Base-by-base conservation (phyloP, 129 eudicot genomes). In the Calendula officinalis region DNA sequence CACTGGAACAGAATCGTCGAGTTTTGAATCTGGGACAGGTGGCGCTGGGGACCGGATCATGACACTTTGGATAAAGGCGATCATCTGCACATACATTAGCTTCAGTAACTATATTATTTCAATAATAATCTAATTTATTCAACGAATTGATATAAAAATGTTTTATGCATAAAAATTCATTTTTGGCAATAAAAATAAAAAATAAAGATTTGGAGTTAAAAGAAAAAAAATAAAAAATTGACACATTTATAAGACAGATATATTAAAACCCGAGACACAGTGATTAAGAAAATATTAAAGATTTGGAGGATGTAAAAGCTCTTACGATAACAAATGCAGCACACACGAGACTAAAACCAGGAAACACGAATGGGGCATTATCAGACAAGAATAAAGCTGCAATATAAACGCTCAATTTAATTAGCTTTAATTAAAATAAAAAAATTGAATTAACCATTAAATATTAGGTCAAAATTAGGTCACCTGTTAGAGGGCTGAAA, bases 381-480 rank as follows among this genome's bases (percentile, higher is more conserved):
- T 86, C 89, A 16, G 95, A 90, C 10, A 90, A 72, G 75, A 90
- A 90, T 44, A 90, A 66, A 66, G 95, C 97, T 90, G 88, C 14
- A 2, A 3, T 9, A 12, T 42, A 40, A 37, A 43, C 42, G 8
- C 11, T 41, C 5, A 36, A 68, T 30, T 36, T 46, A 55, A 47
- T 50, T 56, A 64, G 59, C 47, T 72, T 63, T 6, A 8, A 54
- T 42, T 34, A 62, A 60, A n/a, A n/a, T n/a, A n/a, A n/a, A n/a
- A n/a, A n/a, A n/a, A n/a, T n/a, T n/a, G n/a, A n/a, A n/a, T n/a
- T n/a, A n/a, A n/a, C n/a, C n/a, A n/a, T n/a, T 22, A 2, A 22
- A 22, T 0, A 22, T 0, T 22, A 22, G 30, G 30, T 22, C 30
- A 22, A 56, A 43, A 35, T 44, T 27, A 45, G 33, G 15, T 3